A percentile compares a stretch with the other conserved stretches of the same genome.
These are phyloP conservation scores for Cardamine chenopodiifolia DNA, from an alignment of 345 rosid species.

Conservation along the genomic window DNA sequence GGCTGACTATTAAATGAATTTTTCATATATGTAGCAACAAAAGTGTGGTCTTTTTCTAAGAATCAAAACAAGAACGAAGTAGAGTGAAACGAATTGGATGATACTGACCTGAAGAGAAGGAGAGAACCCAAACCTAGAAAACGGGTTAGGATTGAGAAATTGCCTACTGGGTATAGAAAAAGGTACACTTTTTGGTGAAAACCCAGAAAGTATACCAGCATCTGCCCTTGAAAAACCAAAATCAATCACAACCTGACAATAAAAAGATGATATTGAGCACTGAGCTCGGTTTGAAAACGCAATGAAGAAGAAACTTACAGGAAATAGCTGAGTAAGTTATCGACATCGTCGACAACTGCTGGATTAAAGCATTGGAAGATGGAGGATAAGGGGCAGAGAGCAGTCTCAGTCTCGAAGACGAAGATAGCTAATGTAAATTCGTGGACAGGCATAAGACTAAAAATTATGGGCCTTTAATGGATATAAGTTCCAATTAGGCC, in stretches of 20 bases:
- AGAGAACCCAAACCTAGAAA: conserved; percentile 45
- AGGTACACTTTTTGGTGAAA: conserved; percentile 36
- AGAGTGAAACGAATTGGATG: conserved; percentile 9
- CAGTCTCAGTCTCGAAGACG: conserved; percentile 4
- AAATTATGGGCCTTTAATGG: conserved; percentile 28
- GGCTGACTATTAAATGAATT: neutral
- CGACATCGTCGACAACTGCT: conserved; percentile 35
- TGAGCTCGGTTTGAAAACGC: neutral
- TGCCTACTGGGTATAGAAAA: conserved; percentile 34
- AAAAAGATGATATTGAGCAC: neutral
- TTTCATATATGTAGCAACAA: neutral
- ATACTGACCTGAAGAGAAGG: conserved; percentile 54
- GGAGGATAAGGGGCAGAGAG: conserved; percentile 35
- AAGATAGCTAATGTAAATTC: neutral
- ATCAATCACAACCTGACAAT: neutral
- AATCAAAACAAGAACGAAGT: neutral
- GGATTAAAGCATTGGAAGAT: conserved; percentile 25
- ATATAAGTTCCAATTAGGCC: neutral
- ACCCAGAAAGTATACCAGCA: conserved; percentile 27
- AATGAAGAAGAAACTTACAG: conserved; percentile 30
- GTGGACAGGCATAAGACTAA: neutral
- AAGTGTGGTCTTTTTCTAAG: neutral
- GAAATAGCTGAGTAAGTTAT: conserved; percentile 27
- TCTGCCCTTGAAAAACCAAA: conserved; percentile 22
- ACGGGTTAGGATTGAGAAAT: conserved; percentile 33